Evolutionary conservation across 2,329 filamentous ascomycete genomes (phyloP).

Genomic region (Botrytis squamosa): DNA sequence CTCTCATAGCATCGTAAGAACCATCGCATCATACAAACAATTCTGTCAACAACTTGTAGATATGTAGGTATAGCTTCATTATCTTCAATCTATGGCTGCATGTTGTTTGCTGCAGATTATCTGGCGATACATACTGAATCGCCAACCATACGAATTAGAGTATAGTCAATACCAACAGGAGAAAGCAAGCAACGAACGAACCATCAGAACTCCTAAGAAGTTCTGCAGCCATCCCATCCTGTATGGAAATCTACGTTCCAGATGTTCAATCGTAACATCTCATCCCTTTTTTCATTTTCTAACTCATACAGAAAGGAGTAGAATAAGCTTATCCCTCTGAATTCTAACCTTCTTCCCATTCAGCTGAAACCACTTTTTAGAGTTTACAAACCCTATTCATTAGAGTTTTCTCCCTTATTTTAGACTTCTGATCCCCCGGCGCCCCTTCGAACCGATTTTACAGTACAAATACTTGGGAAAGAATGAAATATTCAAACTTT

Average conservation of each 20-base stretch:
- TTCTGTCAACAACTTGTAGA: background rate
- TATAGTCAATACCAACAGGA: background rate
- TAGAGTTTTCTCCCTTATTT: background rate
- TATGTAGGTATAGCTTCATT: background rate
- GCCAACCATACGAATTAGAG: background rate
- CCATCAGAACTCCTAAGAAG: background rate
- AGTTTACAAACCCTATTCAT: background rate
- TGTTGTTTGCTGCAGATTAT: background rate
- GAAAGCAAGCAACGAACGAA: background rate
- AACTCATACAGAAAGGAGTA: background rate
- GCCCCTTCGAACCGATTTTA: background rate
- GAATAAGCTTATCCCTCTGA: background rate
- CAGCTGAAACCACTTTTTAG: background rate
- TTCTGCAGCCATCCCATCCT: background rate
- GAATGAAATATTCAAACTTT: background rate
- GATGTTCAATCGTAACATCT: background rate
- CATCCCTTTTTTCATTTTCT: background rate
- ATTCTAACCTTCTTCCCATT: background rate
- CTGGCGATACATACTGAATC: background rate
- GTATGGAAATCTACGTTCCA: background rate
- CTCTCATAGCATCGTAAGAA: background rate
- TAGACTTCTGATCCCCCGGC: background rate
- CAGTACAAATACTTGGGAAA: background rate
- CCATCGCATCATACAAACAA: background rate
- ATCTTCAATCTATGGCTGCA: background rate